Base-by-base conservation (phyloP, 2,329 filamentous ascomycete species). In the Tolypocladium tropicale region DNA sequence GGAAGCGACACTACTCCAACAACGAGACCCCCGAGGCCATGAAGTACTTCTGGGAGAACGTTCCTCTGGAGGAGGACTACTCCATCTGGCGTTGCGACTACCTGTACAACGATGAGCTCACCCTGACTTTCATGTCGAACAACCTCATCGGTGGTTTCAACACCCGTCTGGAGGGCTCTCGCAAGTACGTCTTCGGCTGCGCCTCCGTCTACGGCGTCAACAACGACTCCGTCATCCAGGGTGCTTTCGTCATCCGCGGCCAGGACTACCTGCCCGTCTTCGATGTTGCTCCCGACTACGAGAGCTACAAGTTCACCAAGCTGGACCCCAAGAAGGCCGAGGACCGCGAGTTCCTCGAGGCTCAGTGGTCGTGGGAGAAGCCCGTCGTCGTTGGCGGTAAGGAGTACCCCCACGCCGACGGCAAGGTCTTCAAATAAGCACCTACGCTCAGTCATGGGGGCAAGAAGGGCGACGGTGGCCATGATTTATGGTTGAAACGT, bases 1-100 rank as follows among this genome's bases (percentile, higher is more conserved):
- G 88, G 89, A 99, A 99, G 88, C 91, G 94, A 71, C 86, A 90
- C 76, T 99, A 95, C 85, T 99, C 94, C 69, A 99, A 99, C 85
- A 83, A 88, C 73, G 90, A 96, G 62, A 92, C 89, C 65, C 79
- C 85, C 62, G 86, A 81, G 62, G 90, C 93, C 67, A 80, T 97
- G 68, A 92, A 93, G 74, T 97, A 89, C 88, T 97, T 99, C 86
- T 99, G 93, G 93, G 86, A 96, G 79, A 90, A 95, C 76, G 84
- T 85, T 77, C 93, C 94, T 71, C 86, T 94, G 66, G 87, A 91
- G 63, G 86, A 90, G 63, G 94, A 99, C 78, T 99, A 94, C 84
- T 95, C 91, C 56, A 78, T 99, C 74, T 99, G 91, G 90, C 85
- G 84, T 74, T 79, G 92, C 67, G 87, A 92, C 77, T 99, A 96